Conservation (phyloP, 2,329 filamentous ascomycete species). For the Diaporthe capsici region DNA sequence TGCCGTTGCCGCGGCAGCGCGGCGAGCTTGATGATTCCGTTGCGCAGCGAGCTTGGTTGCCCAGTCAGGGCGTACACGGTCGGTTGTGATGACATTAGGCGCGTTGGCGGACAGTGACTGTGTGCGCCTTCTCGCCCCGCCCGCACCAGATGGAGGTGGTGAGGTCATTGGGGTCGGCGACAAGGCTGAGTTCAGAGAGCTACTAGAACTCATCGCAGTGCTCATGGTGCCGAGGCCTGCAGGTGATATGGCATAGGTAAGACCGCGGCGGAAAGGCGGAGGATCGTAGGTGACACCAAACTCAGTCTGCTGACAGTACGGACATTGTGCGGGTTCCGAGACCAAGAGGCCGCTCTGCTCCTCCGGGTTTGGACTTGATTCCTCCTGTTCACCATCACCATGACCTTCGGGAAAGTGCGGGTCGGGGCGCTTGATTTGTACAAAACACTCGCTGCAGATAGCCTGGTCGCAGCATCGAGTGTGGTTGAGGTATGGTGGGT, state of each 20-base stretch:
- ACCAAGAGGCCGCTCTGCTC: conserved; percentile 77
- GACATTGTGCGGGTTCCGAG: conserved; percentile 92
- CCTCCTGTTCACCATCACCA: conserved; percentile 63
- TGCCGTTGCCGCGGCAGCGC: conserved; percentile 93
- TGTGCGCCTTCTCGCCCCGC: conserved; percentile 59
- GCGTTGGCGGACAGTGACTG: conserved; percentile 84
- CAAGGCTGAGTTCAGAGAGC: conserved; percentile 77
- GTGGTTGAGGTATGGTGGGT: conserved; percentile 93
- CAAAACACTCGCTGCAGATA: conserved; percentile 98
- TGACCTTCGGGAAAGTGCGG: conserved; percentile 89
- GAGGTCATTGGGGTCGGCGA: conserved; percentile 55
- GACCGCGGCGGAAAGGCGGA: conserved; percentile 87
- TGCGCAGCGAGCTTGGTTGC: conserved; percentile 88
- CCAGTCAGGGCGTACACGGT: conserved; percentile 95
- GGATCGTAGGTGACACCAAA: conserved; percentile 97
- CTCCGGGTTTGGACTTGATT: conserved; percentile 58
- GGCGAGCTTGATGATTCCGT: conserved; percentile 84
- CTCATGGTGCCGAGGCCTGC: conserved; percentile 63
- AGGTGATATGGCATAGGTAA: conserved; percentile 74
- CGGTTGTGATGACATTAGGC: conserved; percentile 90
- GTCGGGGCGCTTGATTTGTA: conserved; percentile 96
- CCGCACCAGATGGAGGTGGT: conserved; percentile 52
- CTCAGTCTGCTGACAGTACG: conserved; percentile 94
- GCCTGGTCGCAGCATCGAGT: conserved; percentile 96
- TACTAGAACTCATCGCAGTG: conserved; percentile 88